Percentiles rank a stretch among this genome's conserved stretches.
Conservation (phyloP, 2,329 filamentous ascomycete species). For the Paecilomyces sp. region DNA sequence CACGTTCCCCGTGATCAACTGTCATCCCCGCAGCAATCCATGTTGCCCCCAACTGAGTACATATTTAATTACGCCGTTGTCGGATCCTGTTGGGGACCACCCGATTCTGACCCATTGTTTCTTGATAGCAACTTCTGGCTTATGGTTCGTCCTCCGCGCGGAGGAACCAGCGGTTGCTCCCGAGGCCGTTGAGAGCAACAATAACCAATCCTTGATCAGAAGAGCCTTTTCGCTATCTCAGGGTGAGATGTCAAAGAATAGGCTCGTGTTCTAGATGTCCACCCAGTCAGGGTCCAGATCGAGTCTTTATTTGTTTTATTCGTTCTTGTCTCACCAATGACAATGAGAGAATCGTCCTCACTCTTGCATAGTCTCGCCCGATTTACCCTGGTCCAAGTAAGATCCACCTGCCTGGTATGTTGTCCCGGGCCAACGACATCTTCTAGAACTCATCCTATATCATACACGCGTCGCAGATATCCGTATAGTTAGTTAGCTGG, state of each 20-base stretch:
- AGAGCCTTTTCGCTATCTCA: neutral
- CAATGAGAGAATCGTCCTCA: neutral
- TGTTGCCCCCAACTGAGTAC: neutral
- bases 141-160: neutral
- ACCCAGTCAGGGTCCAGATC: neutral
- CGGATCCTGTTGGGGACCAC: neutral
- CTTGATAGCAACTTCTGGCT: neutral
- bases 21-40: neutral
- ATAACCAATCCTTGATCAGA: neutral
- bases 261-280: neutral
- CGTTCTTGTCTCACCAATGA: neutral
- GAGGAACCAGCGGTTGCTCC: neutral
- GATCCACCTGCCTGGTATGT: neutral
- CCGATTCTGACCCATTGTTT: neutral
- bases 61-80: neutral
- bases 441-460: neutral
- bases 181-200: neutral
- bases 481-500: neutral
- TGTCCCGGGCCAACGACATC: neutral
- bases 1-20: neutral
- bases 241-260: neutral
- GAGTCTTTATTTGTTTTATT: neutral
- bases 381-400: neutral
- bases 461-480: neutral
- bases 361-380: neutral